Evolutionary conservation across 352 stramenopile species (phyloP).

Genomic region (Blastocystis sp.): DNA sequence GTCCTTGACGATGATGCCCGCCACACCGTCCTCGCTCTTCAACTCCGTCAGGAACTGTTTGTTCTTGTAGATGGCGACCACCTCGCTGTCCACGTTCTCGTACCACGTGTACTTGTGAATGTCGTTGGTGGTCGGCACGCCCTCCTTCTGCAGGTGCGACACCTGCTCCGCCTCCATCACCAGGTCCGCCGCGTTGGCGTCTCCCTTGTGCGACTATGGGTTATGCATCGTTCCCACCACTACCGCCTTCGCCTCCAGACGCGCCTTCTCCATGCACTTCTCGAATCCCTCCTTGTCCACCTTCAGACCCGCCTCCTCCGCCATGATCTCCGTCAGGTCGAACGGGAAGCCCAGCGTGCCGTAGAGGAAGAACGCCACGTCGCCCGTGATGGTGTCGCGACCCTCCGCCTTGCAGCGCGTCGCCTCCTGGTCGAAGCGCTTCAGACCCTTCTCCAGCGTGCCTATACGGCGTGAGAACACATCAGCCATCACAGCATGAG

Average conservation of each 20-base stretch:
- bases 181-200: slow-evolving; percentile 80
- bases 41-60: slow-evolving; percentile 83
- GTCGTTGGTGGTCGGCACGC: slow-evolving; percentile 88
- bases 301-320: slow-evolving; percentile 81
- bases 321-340: slow-evolving; percentile 94
- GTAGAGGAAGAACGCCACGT: slow-evolving; percentile 97
- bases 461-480: slow-evolving; percentile 70
- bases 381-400: slow-evolving; percentile 80
- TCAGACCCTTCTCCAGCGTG: slow-evolving; percentile 85
- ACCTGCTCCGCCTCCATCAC: slow-evolving; percentile 93
- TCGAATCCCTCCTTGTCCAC: slow-evolving; percentile 89
- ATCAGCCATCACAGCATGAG: slow-evolving; percentile 43
- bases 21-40: slow-evolving; percentile 78
- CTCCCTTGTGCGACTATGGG: slow-evolving; percentile 73
- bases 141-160: slow-evolving; percentile 82
- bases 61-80: slow-evolving; percentile 89
- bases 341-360: slow-evolving; percentile 97
- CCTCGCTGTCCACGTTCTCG: slow-evolving; percentile 77
- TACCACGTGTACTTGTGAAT: slow-evolving; percentile 88
- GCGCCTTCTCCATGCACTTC: slow-evolving; percentile 81
- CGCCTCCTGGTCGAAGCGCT: slow-evolving; percentile 84
- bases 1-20: slow-evolving; percentile 94
- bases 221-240: slow-evolving; percentile 77
- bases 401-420: slow-evolving; percentile 79
- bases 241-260: slow-evolving; percentile 87